Evolutionary conservation across 306 rosid genomes (phyloP).

Genomic region (Malus domestica): ASM211411v1 NC_041803.1:54239501-54240000

Average conservation of each 20-base stretch:
- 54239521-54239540: conserved; percentile 46
- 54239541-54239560: conserved; percentile 4
- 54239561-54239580: conserved; percentile 12
- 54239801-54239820: conserved; percentile 40
- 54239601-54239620: conserved; percentile 20
- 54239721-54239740: conserved; percentile 72
- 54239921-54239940: conserved; percentile 58
- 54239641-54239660: conserved; percentile 92
- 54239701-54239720: conserved; percentile 82
- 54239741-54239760: not conserved
- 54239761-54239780: conserved; percentile 3
- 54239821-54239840: conserved; percentile 97
- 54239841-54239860: conserved; percentile 99
- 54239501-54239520: conserved; percentile 98
- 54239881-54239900: conserved; percentile 90
- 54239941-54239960: not conserved
- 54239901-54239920: conserved; percentile 89
- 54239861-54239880: conserved; percentile 78
- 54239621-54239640: conserved; percentile 42
- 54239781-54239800: conserved; percentile 6
- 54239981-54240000: not conserved
- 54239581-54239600: conserved; percentile 16
- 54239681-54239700: conserved; percentile 75
- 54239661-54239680: conserved; percentile 90
- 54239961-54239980: conserved; percentile 6